Conservation (phyloP, 2,329 filamentous ascomycete genomes). For the Colletotrichum nymphaeae region DNA sequence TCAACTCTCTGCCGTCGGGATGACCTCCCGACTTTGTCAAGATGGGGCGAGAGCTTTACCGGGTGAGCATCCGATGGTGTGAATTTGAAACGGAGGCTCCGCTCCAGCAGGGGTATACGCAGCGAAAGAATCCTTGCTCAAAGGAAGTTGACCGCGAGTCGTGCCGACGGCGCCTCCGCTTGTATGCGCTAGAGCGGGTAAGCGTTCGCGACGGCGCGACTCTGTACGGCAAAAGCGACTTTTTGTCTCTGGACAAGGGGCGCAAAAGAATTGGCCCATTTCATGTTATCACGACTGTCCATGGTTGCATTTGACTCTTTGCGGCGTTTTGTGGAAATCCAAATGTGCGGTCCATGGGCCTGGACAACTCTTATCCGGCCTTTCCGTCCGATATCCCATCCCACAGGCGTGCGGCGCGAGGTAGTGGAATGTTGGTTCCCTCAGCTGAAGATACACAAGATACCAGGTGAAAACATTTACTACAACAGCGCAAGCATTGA, state of each 20-base stretch:
- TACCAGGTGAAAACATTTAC: neutral
- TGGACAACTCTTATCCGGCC: neutral
- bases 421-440: neutral
- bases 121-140: neutral
- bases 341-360: neutral
- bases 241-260: neutral
- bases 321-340: neutral
- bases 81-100: slow-evolving; percentile 22
- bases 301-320: neutral
- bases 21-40: neutral
- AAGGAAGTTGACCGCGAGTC: slow-evolving; percentile 26
- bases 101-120: slow-evolving; percentile 4
- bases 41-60: neutral
- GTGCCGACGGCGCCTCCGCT: slow-evolving; percentile 20
- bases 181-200: neutral
- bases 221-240: neutral
- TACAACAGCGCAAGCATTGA: neutral
- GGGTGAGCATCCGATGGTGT: slow-evolving; percentile 24
- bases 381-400: neutral
- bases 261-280: neutral
- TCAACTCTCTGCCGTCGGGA: slow-evolving; percentile 2
- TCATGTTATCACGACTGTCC: neutral
- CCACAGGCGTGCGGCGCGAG: neutral
- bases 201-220: neutral
- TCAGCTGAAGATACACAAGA: neutral